Evolutionary conservation across 1,284 basidiomycete species (phyloP).

Genomic region (Gomphus sp.): DNA sequence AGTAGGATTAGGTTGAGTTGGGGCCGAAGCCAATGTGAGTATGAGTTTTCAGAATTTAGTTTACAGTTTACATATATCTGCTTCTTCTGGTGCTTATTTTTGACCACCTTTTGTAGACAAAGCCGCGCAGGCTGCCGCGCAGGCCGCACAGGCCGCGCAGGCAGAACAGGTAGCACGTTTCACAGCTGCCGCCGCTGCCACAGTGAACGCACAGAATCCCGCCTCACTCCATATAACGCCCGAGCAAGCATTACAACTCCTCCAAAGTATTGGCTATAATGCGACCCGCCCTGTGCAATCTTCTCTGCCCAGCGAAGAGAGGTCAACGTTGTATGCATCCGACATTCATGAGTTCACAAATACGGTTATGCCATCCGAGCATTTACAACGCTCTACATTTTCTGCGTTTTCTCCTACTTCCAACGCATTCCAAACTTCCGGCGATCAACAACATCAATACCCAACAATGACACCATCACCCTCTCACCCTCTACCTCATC

Average conservation of each 20-base stretch:
- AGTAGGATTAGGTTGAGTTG: conserved; percentile 87
- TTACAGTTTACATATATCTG: neutral
- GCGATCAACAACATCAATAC: conserved; percentile 16
- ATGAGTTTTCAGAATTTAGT: neutral
- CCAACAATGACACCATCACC: conserved; percentile 11
- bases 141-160: conserved; percentile 20
- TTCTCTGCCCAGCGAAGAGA: neutral
- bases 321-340: neutral
- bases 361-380: neutral
- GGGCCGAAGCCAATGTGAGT: conserved; percentile 84
- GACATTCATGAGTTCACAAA: neutral
- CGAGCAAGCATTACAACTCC: conserved; percentile 58
- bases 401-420: conserved; percentile 34
- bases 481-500: conserved; percentile 14
- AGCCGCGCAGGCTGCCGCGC: conserved; percentile 78
- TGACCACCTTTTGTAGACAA: conserved; percentile 43
- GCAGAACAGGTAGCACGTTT: conserved; percentile 19
- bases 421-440: conserved; percentile 19
- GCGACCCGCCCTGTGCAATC: conserved; percentile 24
- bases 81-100: neutral
- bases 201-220: conserved; percentile 39
- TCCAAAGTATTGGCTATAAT: conserved; percentile 50
- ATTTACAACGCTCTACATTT: conserved; percentile 17
- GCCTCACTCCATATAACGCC: conserved; percentile 34
- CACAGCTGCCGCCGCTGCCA: conserved; percentile 53